Evolutionary conservation across 2,329 filamentous ascomycete genomes (phyloP).

Genomic region (Fusarium duplospermum): DNA sequence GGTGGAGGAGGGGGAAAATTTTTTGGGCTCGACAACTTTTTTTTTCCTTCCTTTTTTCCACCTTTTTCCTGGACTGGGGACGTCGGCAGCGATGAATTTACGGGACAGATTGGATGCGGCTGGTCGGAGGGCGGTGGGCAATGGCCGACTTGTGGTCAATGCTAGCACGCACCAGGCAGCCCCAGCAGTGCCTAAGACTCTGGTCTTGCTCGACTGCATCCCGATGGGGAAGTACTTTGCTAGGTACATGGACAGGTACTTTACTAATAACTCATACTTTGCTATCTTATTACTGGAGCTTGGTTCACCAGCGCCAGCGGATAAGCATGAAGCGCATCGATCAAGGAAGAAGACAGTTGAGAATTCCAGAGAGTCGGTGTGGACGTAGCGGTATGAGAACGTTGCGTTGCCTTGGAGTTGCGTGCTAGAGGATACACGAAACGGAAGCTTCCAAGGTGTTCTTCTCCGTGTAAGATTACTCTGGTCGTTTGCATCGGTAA

Average conservation of each 20-base stretch:
- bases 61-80: constrained; percentile 8
- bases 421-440: neutral
- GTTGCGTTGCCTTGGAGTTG: neutral
- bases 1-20: constrained; percentile 34
- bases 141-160: constrained; percentile 39
- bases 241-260: constrained; percentile 19
- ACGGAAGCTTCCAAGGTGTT: neutral
- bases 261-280: constrained; percentile 21
- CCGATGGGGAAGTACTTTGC: constrained; percentile 12
- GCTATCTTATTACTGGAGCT: constrained; percentile 19
- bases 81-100: constrained; percentile 25
- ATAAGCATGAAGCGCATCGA: constrained; percentile 28
- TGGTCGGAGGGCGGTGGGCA: constrained; percentile 33
- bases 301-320: constrained; percentile 28
- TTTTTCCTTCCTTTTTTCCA: constrained; percentile 2
- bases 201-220: constrained; percentile 12
- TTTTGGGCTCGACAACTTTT: constrained; percentile 35
- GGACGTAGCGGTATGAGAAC: neutral
- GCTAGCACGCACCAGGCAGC: constrained; percentile 33
- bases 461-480: neutral
- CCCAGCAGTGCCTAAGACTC: constrained; percentile 37
- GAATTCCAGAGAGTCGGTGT: constrained; percentile 11
- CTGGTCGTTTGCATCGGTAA: neutral
- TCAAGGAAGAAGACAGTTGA: constrained; percentile 1
- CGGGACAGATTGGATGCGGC: constrained; percentile 28